These are phyloP conservation scores for Parascedosporium putredinis DNA, from an alignment of 2,329 filamentous ascomycete genomes.

Conservation along the genomic window DNA sequence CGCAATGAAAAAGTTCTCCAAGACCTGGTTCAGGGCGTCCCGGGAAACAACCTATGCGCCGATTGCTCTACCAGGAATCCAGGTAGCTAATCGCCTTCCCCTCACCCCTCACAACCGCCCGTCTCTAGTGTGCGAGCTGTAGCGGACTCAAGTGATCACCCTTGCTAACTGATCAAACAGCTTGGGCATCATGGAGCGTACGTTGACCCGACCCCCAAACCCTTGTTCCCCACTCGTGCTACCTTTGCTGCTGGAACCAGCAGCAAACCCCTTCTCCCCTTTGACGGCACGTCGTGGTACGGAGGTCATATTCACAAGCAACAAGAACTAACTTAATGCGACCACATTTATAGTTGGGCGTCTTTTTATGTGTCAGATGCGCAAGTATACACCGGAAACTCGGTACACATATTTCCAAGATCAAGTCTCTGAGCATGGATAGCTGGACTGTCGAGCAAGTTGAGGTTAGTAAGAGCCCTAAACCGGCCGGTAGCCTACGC, in stretches of 20 bases:
- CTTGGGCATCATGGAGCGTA: slow-evolving; percentile 96
- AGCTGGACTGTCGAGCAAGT: slow-evolving; percentile 94
- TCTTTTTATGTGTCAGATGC: slow-evolving; percentile 97
- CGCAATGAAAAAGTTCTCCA: slow-evolving; percentile 90
- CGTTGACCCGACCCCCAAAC: slow-evolving; percentile 20
- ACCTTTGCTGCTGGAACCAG: no score
- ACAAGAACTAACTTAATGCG: neutral
- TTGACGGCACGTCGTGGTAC: no score
- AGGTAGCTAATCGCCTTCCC: no score
- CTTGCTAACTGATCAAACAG: slow-evolving; percentile 35
- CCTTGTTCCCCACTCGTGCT: neutral
- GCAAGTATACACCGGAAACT: slow-evolving; percentile 91
- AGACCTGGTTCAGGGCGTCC: slow-evolving; percentile 70
- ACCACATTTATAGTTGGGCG: slow-evolving; percentile 56
- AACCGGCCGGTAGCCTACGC: neutral
- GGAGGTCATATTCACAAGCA: no score
- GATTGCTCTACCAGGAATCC: slow-evolving; percentile 89
- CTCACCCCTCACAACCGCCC: no score
- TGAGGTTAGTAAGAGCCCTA: slow-evolving; percentile 52
- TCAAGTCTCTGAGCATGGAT: slow-evolving; percentile 98
- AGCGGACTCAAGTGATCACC: slow-evolving; percentile 2
- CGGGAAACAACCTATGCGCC: slow-evolving; percentile 88
- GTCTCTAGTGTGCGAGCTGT: slow-evolving; percentile 6
- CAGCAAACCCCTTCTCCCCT: no score
- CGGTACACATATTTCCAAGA: slow-evolving; percentile 95